Evolutionary conservation across 2,329 filamentous ascomycete genomes (phyloP), one percentile per base, ranked within the genome.

Genomic region (Colletotrichum phormii): DNA sequence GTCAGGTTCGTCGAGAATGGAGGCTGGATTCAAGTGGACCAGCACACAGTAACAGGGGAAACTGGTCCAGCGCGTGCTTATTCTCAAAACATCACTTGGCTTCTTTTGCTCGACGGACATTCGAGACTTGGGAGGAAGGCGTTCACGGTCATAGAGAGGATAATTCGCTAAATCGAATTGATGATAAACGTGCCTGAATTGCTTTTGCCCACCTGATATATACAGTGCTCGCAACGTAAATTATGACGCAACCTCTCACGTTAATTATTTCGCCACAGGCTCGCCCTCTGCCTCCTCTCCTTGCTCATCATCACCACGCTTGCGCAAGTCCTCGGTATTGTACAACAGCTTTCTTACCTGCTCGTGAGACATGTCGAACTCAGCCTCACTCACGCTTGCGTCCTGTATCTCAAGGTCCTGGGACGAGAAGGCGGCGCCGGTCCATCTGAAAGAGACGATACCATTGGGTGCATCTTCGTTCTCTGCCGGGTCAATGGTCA

Each of bases 301-400:
- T 5, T 77, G 35, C 11, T 72, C 72, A 15, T 74, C 74, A 49
- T 72, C 78, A 5, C 80, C 79, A 35, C 84, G 80, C 77, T 89
- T 89, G 59, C 87, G 84, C 75, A 89, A 76, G 51, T 81, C 84
- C 75, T 87, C 87, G 1, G 82, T 82, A 18, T 80, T 84, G 69
- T 88, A 88, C 37, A 89, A 74, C 8, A 88, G 77, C 64, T 80
- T 79, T 5, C 81, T 80, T 22, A 87, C 78, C 60, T 87, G 84
- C 0, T 81, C 78, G 1, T 78, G 75, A 0, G 80, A 76, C 1
- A 85, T 75, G 26, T 85, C 82, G 3, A 79, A 67, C 67, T 83
- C 83, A 2, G 72, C 73, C 1, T 69, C 64, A 9, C 31, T 64
- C 26, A 75, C 29, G 46, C 51, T 63, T 11, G 51, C 59, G 13